Evolutionary conservation across 2,329 filamentous ascomycete genomes (phyloP).

Genomic region (Alternaria ventricosa): DNA sequence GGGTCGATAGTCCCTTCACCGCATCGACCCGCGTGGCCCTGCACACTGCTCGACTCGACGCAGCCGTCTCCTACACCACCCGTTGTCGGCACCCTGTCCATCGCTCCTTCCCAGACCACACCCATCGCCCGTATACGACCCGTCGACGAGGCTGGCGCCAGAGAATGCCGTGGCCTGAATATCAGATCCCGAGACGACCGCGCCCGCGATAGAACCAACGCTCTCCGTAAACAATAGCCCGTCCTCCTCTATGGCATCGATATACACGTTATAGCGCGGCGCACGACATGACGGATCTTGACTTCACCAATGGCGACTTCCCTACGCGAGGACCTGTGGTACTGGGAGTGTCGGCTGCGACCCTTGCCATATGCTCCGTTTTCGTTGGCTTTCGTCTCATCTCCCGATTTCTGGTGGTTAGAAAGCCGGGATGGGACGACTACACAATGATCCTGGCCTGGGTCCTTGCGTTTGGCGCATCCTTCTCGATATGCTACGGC

Average conservation of each 20-base stretch:
- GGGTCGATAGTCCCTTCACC: constrained; percentile 28
- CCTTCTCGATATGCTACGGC: constrained; percentile 70
- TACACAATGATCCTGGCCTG: constrained; percentile 82
- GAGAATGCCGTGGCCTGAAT: constrained; percentile 32
- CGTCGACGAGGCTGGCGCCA: constrained; percentile 15
- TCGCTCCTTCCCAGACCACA: not conserved
- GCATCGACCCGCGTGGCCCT: constrained; percentile 13
- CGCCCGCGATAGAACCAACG: constrained; percentile 27
- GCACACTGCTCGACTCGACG: constrained; percentile 2
- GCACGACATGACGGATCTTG: constrained; percentile 35
- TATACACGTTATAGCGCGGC: constrained; percentile 10
- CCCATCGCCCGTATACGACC: not conserved
- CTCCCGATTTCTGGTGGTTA: constrained; percentile 75
- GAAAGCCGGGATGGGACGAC: constrained; percentile 76
- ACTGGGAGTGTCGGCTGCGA: constrained; percentile 72
- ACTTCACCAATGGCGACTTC: constrained; percentile 21
- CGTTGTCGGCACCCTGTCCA: not conserved
- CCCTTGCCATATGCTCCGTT: constrained; percentile 71
- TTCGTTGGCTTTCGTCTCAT: constrained; percentile 79
- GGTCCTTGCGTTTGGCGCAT: constrained; percentile 72
- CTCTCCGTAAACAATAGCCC: not conserved
- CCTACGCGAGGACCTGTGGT: constrained; percentile 53
- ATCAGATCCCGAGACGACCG: constrained; percentile 30
- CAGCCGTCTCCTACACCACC: constrained; percentile 8
- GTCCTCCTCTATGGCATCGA: constrained; percentile 11